Evolutionary conservation across 495 filamentous ascomycete species (phyloP).

Genomic region (Lasiosphaeria ovina): DNA sequence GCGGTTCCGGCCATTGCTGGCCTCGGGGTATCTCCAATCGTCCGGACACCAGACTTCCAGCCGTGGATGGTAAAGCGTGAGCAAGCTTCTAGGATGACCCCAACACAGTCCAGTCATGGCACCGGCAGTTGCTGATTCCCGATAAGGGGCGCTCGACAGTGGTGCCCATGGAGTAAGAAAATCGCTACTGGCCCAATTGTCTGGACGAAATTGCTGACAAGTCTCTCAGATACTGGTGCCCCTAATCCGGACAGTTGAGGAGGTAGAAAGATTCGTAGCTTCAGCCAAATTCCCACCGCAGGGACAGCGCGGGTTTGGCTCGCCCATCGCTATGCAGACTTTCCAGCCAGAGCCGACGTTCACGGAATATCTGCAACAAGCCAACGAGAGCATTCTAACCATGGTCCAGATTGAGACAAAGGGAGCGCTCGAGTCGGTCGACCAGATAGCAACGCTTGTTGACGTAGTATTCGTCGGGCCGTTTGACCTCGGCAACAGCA

Average conservation of each 20-base stretch:
- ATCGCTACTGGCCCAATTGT: neutral
- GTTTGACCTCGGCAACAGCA: slow-evolving; percentile 72
- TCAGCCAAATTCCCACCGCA: slow-evolving; percentile 66
- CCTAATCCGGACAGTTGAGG: slow-evolving; percentile 61
- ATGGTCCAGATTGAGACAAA: slow-evolving; percentile 82
- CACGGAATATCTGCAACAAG: slow-evolving; percentile 69
- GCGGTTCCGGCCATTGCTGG: slow-evolving; percentile 70
- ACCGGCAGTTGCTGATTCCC: slow-evolving; percentile 7
- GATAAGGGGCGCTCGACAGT: slow-evolving; percentile 60
- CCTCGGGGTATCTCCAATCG: slow-evolving; percentile 64
- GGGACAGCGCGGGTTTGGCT: slow-evolving; percentile 64
- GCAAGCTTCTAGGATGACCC: slow-evolving; percentile 21
- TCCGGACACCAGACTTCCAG: slow-evolving; percentile 64
- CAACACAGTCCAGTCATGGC: neutral
- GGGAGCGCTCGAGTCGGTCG: slow-evolving; percentile 66
- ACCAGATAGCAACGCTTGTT: slow-evolving; percentile 70
- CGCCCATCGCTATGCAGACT: slow-evolving; percentile 62
- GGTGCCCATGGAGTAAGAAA: slow-evolving; percentile 62
- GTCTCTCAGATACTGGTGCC: slow-evolving; percentile 56
- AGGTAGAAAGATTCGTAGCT: slow-evolving; percentile 56
- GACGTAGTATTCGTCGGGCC: slow-evolving; percentile 80
- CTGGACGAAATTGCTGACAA: neutral
- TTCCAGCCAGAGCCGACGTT: slow-evolving; percentile 54
- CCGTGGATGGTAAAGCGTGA: slow-evolving; percentile 70
- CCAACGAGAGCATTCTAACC: slow-evolving; percentile 67